These are phyloP conservation scores for Diddensiella santjacobensis DNA, from an alignment of 805 yeast genomes.

Conservation along the genomic window DNA sequence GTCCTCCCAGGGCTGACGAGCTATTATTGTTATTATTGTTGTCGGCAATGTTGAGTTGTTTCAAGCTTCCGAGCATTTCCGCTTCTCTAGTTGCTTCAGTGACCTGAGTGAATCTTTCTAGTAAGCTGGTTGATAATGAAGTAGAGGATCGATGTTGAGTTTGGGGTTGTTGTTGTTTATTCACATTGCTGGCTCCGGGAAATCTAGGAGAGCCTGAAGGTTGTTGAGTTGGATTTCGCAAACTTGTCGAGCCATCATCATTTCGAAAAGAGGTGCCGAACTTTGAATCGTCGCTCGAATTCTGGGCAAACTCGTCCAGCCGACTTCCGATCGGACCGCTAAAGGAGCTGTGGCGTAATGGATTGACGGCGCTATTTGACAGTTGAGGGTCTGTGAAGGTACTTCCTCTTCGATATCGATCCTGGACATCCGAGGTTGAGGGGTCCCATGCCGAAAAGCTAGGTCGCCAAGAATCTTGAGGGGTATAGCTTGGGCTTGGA, in stretches of 20 bases:
- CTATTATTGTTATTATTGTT: too few species aligned
- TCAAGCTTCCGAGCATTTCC: slow-evolving; percentile 24
- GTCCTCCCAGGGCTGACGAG: neutral
- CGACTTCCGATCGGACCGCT: slow-evolving; percentile 2
- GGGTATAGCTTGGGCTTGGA: neutral
- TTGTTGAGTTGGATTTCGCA: slow-evolving; percentile 2
- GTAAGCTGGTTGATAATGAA: slow-evolving; percentile 6
- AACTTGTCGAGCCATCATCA: neutral
- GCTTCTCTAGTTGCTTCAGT: slow-evolving; percentile 35
- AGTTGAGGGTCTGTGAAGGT: neutral
- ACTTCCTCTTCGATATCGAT: slow-evolving; percentile 1
- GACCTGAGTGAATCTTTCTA: slow-evolving; percentile 24
- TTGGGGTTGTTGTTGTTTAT: slow-evolving; percentile 6
- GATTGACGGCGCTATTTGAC: neutral
- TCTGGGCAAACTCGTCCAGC: neutral
- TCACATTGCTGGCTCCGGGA: neutral
- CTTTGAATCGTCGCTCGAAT: neutral
- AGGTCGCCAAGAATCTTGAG: neutral
- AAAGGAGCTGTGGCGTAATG: slow-evolving; percentile 2
- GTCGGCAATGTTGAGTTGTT: slow-evolving; percentile 4
- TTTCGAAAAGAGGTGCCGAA: neutral
- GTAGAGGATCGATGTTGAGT: neutral
- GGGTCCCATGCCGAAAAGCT: neutral
- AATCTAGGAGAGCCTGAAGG: slow-evolving; percentile 3
- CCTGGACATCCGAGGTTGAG: neutral